Percentiles rank a stretch among this genome's conserved stretches.
phyloP scores from a whole-genome alignment of 2,329 filamentous ascomycete genomes.

The Neurospora sp. region DNA sequence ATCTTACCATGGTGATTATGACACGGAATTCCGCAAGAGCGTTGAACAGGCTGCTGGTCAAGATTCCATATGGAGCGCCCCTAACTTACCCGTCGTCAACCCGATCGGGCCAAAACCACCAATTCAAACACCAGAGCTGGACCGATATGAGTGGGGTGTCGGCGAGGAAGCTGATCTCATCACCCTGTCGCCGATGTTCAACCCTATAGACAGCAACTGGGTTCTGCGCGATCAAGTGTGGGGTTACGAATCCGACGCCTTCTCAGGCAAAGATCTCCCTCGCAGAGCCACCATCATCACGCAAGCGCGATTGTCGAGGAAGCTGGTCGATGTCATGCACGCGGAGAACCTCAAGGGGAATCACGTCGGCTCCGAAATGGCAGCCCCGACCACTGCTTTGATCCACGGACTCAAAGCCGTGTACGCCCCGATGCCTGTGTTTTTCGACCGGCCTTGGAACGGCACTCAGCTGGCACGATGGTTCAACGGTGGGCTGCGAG shows the following conservation, averaged over 20 bases:
- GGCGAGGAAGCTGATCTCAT: conserved; percentile 25
- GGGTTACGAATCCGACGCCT: conserved; percentile 47
- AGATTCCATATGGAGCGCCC: conserved; percentile 57
- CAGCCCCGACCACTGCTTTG: conserved; percentile 60
- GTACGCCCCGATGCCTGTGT: conserved; percentile 69
- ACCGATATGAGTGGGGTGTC: conserved; percentile 22
- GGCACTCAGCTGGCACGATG: conserved; percentile 42
- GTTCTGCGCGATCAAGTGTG: conserved; percentile 59
- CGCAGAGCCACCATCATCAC: conserved; percentile 71
- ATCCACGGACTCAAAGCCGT: conserved; percentile 73
- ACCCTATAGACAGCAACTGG: conserved; percentile 64
- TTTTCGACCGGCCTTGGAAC: conserved; percentile 66
- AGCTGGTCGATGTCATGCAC: conserved; percentile 67
- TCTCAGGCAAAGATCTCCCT: conserved; percentile 47
- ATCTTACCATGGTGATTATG: conserved; percentile 55
- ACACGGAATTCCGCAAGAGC: conserved; percentile 54
- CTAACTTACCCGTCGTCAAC: conserved; percentile 46
- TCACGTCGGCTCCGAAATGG: conserved; percentile 75
- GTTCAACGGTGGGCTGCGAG: conserved; percentile 50
- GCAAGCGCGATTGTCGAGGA: conserved; percentile 62
- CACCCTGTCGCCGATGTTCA: conserved; percentile 70
- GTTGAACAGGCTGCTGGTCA: conserved; percentile 46
- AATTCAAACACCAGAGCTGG: conserved; percentile 12
- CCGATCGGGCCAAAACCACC: conserved; percentile 44
- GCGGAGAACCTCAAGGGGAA: conserved; percentile 63